A percentile compares a stretch with the other conserved stretches of the same genome.
Evolutionary conservation across 2,329 filamentous ascomycete genomes (phyloP).

Genomic region (Malbranchea cinnamomea): DNA sequence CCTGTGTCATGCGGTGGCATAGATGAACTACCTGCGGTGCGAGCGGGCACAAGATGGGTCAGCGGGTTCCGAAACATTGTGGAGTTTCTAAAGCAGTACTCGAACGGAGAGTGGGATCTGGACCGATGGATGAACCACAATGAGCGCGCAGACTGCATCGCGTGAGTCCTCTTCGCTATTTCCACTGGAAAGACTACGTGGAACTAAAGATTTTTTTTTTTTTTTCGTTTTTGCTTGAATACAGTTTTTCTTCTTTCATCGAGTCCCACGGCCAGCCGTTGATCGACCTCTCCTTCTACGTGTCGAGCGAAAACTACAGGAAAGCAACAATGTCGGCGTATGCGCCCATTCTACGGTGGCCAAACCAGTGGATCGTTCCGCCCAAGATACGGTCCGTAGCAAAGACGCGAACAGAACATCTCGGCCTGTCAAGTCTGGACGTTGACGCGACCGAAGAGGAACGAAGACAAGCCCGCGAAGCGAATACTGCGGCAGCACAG

Average conservation of each 20-base stretch:
- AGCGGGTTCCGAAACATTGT: conserved; percentile 40
- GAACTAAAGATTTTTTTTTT: not conserved
- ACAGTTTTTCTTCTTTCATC: conserved; percentile 49
- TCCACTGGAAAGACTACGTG: not conserved
- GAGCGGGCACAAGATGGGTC: conserved; percentile 39
- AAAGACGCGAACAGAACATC: conserved; percentile 51
- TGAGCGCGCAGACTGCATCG: conserved; percentile 34
- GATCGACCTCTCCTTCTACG: conserved; percentile 75
- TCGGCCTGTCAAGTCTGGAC: conserved; percentile 55
- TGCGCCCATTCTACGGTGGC: conserved; percentile 65
- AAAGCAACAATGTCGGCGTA: conserved; percentile 64
- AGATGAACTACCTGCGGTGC: conserved; percentile 44
- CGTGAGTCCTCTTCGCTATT: conserved; percentile 23
- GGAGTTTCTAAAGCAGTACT: conserved; percentile 33
- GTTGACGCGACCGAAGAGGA: conserved; percentile 35
- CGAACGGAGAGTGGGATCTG: conserved; percentile 34
- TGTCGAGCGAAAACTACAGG: conserved; percentile 78
- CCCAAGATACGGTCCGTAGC: conserved; percentile 57
- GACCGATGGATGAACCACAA: conserved; percentile 28
- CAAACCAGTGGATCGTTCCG: conserved; percentile 75
- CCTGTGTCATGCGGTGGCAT: not conserved
- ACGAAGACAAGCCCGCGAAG: conserved; percentile 20
- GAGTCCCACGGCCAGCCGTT: conserved; percentile 60
- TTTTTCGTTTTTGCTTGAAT: not conserved
- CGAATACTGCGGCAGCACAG: conserved; percentile 24